Conservation (phyloP, 1,139 yeast species). For the Geotrichum fermentans region DNA sequence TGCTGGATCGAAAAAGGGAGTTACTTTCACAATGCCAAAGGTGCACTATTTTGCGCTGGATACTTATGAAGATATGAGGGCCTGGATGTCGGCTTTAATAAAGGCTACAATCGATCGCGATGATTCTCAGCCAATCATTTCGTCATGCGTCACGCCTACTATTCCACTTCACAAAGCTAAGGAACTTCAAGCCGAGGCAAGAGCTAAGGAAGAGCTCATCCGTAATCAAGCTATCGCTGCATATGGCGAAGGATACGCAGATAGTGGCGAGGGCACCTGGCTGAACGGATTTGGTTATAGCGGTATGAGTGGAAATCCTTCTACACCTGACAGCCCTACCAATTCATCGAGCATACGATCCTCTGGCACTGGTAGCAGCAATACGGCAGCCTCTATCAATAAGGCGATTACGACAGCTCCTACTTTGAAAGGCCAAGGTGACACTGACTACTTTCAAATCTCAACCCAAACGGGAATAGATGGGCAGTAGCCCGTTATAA, state of each 20-base stretch:
- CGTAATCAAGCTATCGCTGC: constrained; percentile 30
- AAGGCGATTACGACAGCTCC: not conserved
- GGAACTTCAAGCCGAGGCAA: constrained; percentile 61
- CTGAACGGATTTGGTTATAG: constrained; percentile 12
- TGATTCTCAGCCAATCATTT: constrained; percentile 87
- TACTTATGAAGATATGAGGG: constrained; percentile 82
- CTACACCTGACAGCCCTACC: constrained; percentile 28
- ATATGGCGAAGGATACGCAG: constrained; percentile 21
- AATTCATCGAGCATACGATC: constrained; percentile 27
- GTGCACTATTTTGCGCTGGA: constrained; percentile 96
- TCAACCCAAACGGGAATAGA: too few relatives aligned
- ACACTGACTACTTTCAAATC: not conserved
- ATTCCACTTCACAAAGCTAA: constrained; percentile 83
- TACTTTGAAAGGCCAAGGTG: not conserved
- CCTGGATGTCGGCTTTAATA: constrained; percentile 92
- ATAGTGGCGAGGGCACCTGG: constrained; percentile 10
- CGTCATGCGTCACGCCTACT: constrained; percentile 92
- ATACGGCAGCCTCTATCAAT: constrained; percentile 25
- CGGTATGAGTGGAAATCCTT: constrained; percentile 14
- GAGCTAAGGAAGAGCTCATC: constrained; percentile 32
- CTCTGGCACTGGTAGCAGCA: constrained; percentile 30
- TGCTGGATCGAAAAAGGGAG: constrained; percentile 92
- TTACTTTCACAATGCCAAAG: constrained; percentile 93
- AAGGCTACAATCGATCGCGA: constrained; percentile 95
- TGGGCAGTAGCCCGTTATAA: too few relatives aligned